Evolutionary conservation across 2,329 filamentous ascomycete species (phyloP).

Genomic region (Aspergillus neoniger): DNA sequence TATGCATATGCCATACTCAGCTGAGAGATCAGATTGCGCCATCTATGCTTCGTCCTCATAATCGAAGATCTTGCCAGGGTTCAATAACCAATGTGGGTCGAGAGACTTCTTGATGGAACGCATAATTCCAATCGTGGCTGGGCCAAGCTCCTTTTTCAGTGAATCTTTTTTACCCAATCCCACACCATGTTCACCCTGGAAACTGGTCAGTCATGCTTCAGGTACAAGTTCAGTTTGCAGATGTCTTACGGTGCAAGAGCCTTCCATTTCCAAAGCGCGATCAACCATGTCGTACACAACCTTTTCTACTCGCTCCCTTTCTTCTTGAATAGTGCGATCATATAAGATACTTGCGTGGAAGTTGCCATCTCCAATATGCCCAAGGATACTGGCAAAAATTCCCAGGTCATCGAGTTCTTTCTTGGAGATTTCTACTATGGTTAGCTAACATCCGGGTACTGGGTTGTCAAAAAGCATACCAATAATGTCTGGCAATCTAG

Average conservation of each 20-base stretch:
- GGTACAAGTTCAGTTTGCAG: neutral
- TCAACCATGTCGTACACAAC: conserved; percentile 90
- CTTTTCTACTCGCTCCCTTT: conserved; percentile 73
- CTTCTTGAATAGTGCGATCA: conserved; percentile 66
- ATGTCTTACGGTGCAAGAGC: conserved; percentile 69
- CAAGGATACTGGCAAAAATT: conserved; percentile 82
- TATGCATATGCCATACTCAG: neutral
- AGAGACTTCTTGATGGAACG: conserved; percentile 77
- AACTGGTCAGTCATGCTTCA: conserved; percentile 13
- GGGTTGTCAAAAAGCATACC: conserved; percentile 36
- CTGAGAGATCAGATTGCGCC: neutral
- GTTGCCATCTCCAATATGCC: conserved; percentile 91
- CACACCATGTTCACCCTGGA: conserved; percentile 74
- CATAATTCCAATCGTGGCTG: conserved; percentile 82
- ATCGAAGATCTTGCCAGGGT: conserved; percentile 90
- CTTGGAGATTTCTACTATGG: conserved; percentile 72
- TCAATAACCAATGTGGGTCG: conserved; percentile 86
- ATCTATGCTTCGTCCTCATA: conserved; percentile 35
- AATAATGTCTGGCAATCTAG: conserved; percentile 63
- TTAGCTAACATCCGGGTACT: conserved; percentile 17
- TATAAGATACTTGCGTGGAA: conserved; percentile 95
- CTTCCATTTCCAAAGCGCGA: conserved; percentile 90
- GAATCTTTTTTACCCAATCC: conserved; percentile 84
- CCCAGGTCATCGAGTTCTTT: conserved; percentile 84
- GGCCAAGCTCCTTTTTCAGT: conserved; percentile 75